phyloP scores from a whole-genome alignment of 257 asterid species.

The Solanum dulcamara region DNA sequence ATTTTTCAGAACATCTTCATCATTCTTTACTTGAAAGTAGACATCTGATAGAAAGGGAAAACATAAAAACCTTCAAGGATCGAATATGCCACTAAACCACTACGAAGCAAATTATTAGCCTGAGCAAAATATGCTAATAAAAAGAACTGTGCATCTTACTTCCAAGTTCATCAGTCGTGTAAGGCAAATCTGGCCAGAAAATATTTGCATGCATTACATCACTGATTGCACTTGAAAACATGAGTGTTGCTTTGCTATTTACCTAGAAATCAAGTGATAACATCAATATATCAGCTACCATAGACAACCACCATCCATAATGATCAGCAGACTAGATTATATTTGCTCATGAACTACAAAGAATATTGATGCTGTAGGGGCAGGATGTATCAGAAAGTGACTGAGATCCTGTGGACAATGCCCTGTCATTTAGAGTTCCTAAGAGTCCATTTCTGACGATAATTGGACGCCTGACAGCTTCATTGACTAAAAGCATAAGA shows the following conservation, averaged over 20 bases:
- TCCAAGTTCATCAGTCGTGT: constrained; percentile 86
- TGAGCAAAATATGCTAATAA: not conserved
- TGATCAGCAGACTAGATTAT: not conserved
- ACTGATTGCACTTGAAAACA: constrained; percentile 71
- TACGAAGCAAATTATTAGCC: not conserved
- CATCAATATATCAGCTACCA: not conserved
- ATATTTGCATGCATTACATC: constrained; percentile 72
- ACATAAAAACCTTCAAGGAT: constrained; percentile 5
- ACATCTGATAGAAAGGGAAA: constrained; percentile 48
- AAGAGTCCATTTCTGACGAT: not conserved
- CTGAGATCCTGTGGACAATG: not conserved
- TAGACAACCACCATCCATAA: not conserved
- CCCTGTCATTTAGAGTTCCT: not conserved
- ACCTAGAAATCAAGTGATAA: constrained; percentile 36
- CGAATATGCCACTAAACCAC: not conserved
- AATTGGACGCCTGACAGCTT: not conserved
- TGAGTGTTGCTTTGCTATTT: constrained; percentile 77
- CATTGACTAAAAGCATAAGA: not conserved
- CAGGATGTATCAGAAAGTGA: not conserved
- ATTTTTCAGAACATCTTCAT: constrained; percentile 71
- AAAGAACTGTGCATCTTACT: constrained; percentile 40
- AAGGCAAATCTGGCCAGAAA: constrained; percentile 97
- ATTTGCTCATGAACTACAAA: not conserved
- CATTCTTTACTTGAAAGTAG: constrained; percentile 94
- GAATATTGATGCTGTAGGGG: not conserved